Percentiles rank a stretch among this genome's conserved stretches.
Conservation (phyloP, 306 rosid species). For the Adenanthera pavonina region DNA sequence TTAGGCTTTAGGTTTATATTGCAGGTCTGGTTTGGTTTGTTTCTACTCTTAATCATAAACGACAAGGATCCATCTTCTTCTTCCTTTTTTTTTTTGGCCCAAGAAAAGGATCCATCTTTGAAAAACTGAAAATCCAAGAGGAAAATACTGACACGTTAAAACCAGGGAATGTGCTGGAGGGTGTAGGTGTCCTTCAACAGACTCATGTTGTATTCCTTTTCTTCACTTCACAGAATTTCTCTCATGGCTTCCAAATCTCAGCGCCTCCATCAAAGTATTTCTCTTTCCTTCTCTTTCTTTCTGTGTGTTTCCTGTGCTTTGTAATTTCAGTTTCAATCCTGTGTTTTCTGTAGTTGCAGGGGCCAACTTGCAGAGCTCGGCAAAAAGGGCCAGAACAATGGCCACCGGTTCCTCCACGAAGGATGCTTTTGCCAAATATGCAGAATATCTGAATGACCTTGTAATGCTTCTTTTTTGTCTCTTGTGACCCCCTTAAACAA, state of each 20-base stretch:
- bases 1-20: too few species aligned
- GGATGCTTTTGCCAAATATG: constrained; percentile 68
- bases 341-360: constrained; percentile 50
- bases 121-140: too few species aligned
- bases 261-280: constrained; percentile 52
- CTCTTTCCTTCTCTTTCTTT: too few species aligned
- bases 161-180: not conserved
- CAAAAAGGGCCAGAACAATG: constrained; percentile 68
- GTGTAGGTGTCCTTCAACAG: not conserved
- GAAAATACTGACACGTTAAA: not conserved
- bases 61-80: too few species aligned
- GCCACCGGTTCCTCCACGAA: constrained; percentile 61
- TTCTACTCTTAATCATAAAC: too few species aligned
- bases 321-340: constrained; percentile 24
- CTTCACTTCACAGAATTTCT: constrained; percentile 41
- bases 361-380: constrained; percentile 47
- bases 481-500: not conserved
- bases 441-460: constrained; percentile 75
- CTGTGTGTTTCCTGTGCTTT: too few species aligned
- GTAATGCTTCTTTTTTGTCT: constrained; percentile 47
- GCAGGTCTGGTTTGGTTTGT: too few species aligned
- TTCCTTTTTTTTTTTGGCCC: too few species aligned
- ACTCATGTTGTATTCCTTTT: constrained; percentile 49
- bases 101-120: too few species aligned
- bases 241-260: constrained; percentile 70